Evolutionary conservation across 345 rosid genomes (phyloP).

Genomic region (Clausena lansium): DNA sequence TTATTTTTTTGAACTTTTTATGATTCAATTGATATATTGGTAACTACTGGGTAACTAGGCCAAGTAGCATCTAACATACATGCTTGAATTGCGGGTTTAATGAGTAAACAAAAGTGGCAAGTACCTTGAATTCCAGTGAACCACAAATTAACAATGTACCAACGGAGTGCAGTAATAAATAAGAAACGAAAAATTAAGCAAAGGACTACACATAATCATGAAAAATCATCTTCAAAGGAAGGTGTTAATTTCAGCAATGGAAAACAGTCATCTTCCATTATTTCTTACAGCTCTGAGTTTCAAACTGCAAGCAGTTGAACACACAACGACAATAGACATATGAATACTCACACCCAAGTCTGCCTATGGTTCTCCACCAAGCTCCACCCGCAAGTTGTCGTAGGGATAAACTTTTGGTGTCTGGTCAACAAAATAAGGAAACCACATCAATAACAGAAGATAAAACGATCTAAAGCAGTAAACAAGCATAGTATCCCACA

Average conservation of each 20-base stretch:
- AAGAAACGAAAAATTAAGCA: not conserved
- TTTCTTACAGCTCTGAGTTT: slow-evolving; percentile 16
- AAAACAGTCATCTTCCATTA: slow-evolving; percentile 22
- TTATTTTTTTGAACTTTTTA: too few species aligned
- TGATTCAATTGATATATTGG: too few species aligned
- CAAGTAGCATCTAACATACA: not conserved
- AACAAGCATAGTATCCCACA: not conserved
- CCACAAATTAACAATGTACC: not conserved
- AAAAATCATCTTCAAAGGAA: slow-evolving; percentile 12
- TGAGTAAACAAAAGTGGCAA: not conserved
- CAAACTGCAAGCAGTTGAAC: slow-evolving; percentile 10
- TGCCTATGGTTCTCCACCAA: slow-evolving; percentile 81
- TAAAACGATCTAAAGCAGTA: not conserved
- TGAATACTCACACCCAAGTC: slow-evolving; percentile 4
- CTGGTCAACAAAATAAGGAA: slow-evolving; percentile 40
- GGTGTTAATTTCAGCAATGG: slow-evolving; percentile 9
- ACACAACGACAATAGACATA: slow-evolving; percentile 1
- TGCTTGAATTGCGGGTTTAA: not conserved
- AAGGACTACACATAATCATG: not conserved
- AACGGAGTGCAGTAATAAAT: not conserved
- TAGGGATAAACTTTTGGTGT: slow-evolving; percentile 89
- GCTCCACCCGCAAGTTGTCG: slow-evolving; percentile 93
- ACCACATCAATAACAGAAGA: not conserved
- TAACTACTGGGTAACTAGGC: too few species aligned
- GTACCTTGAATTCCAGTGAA: not conserved